phyloP scores from a whole-genome alignment of 495 filamentous ascomycete species.

The Penicillium verhagenii region DNA sequence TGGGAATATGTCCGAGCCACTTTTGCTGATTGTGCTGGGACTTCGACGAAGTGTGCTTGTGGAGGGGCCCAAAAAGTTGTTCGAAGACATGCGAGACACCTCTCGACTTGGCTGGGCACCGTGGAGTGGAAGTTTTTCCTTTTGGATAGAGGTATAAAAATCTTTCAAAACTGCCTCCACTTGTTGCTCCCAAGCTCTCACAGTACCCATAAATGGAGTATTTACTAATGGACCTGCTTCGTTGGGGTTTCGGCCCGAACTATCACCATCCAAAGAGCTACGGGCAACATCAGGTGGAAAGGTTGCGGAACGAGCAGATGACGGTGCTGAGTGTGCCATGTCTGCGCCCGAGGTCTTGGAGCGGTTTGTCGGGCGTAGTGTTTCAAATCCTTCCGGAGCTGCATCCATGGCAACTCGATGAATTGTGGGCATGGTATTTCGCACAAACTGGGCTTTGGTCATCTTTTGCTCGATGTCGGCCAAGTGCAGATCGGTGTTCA shows the following conservation, averaged over 20 bases:
- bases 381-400: slow-evolving; percentile 64
- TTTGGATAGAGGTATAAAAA: slow-evolving; percentile 85
- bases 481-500: slow-evolving; percentile 95
- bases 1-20: slow-evolving; percentile 71
- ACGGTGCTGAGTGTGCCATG: slow-evolving; percentile 14
- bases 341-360: slow-evolving; percentile 18
- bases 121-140: slow-evolving; percentile 79
- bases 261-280: slow-evolving; percentile 20
- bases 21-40: slow-evolving; percentile 88
- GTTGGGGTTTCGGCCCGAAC: slow-evolving; percentile 29
- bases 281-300: slow-evolving; percentile 21
- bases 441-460: slow-evolving; percentile 89
- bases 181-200: slow-evolving; percentile 84
- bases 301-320: slow-evolving; percentile 24
- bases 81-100: slow-evolving; percentile 38
- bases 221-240: slow-evolving; percentile 68
- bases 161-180: slow-evolving; percentile 88
- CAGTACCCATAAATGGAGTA: slow-evolving; percentile 70
- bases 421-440: slow-evolving; percentile 93
- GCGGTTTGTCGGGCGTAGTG: slow-evolving; percentile 44
- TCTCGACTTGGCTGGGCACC: slow-evolving; percentile 54
- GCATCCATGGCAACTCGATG: slow-evolving; percentile 70
- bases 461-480: slow-evolving; percentile 96
- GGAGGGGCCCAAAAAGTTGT: slow-evolving; percentile 47
- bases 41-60: slow-evolving; percentile 70